Base-by-base conservation (phyloP, 805 yeast species). In the Candida silvicultrix region DNA sequence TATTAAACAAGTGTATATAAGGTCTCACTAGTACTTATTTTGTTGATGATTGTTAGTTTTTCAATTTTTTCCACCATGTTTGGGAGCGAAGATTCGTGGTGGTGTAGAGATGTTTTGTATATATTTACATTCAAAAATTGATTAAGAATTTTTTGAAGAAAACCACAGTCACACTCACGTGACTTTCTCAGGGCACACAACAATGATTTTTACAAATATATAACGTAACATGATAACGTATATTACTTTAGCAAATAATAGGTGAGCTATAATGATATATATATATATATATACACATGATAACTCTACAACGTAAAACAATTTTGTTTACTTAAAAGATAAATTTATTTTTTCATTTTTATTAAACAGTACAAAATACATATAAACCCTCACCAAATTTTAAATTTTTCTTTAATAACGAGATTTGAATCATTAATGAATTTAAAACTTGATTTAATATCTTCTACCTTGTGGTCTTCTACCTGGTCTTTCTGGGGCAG, bases 401-500 rank as follows among this genome's bases (percentile, higher is more conserved):
- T 9, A 12, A 34, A 28, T 28, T 14, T 28, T 28, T 28, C 14
- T 11, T 28, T 28, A 28, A 28, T 14, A 28, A 28, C 14, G 4
- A 28, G 12, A 28, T 28, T 7, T 28, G 14, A 28, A 28, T 28
- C 25, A 23, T 23, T 23, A 23, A 23, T 6, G 5, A 9, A 23
- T 6, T 28, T 28, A 28, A 28, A 28, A 28, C 14, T 28, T 28
- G 31, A 28, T 28, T 28, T 28, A 28, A 28, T 28, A 28, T 28
- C 31, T 28, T 28, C 31, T 28, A 28, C 31, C 31, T 28, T 28
- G 31, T 28, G 31, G 31, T 63, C 72, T 69, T 68, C 80, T 75
- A 69, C 79, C 76, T 70, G 78, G 72, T 67, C 75, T 73, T 73
- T 82, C 82, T 73, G 94, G 89, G 71, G 92, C 87, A 70, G 92